Percentiles rank a stretch among this genome's conserved stretches.
These are phyloP conservation scores for Boletus mariae DNA, from an alignment of 1,284 basidiomycete species.

Conservation along the genomic window DNA sequence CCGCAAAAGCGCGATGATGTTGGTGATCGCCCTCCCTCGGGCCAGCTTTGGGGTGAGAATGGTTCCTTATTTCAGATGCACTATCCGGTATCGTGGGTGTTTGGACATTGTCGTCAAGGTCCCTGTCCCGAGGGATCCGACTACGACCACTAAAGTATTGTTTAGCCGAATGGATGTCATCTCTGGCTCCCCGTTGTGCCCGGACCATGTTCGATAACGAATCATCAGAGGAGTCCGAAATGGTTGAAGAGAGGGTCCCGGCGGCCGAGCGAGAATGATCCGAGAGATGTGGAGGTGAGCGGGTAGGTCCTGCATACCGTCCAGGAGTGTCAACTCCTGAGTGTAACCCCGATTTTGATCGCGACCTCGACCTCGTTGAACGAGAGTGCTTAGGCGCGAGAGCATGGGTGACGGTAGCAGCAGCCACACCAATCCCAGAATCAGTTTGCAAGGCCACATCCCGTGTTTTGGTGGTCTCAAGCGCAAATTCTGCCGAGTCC, in stretches of 20 bases:
- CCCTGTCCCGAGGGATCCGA: constrained; percentile 52
- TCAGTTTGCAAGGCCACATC: constrained; percentile 34
- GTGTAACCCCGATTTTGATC: constrained; percentile 39
- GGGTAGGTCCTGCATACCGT: constrained; percentile 66
- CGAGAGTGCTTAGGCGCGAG: constrained; percentile 32
- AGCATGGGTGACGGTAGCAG: constrained; percentile 33
- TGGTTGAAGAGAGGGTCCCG: constrained; percentile 41
- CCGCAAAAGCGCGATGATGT: constrained; percentile 66
- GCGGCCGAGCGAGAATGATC: constrained; percentile 16
- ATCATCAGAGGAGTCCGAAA: constrained; percentile 36
- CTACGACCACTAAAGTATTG: constrained; percentile 46
- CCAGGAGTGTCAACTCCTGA: constrained; percentile 77
- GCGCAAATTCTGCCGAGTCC: constrained; percentile 18
- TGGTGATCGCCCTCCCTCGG: constrained; percentile 39
- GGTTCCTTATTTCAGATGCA: constrained; percentile 34
- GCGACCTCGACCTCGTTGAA: constrained; percentile 42
- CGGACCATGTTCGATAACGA: constrained; percentile 26
- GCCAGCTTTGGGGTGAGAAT: constrained; percentile 36
- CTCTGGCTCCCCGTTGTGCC: constrained; percentile 47
- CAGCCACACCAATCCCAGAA: constrained; percentile 34
- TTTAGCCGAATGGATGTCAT: constrained; percentile 48
- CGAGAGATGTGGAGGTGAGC: constrained; percentile 46
- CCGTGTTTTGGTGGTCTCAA: constrained; percentile 27
- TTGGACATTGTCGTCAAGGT: constrained; percentile 49
- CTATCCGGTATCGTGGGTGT: constrained; percentile 58